Base-by-base conservation (phyloP, 2,329 filamentous ascomycete species). In the Plectosphaerella cucumerina region DNA sequence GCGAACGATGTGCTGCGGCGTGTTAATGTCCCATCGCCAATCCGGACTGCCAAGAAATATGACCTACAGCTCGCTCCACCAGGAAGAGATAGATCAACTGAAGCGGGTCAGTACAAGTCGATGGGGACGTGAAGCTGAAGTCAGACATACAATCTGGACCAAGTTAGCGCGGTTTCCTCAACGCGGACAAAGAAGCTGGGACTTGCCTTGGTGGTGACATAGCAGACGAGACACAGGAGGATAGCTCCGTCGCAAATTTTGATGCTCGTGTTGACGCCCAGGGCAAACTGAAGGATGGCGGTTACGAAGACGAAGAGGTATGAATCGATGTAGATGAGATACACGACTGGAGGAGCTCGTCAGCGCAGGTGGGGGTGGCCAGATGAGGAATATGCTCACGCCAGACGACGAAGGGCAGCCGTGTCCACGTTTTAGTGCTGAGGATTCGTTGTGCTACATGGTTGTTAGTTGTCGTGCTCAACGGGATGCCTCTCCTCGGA, bases 51-150 rank as follows among this genome's bases (percentile, higher is more conserved):
- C 26, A 31, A 31, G 26, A 31, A 11, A 31, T 31, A 20, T 12
- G 4, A 66, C 74, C 61, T 65, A 82, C 80, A 42, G 78, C 81
- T 65, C 82, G 83, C 61, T 86, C 84, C 1, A 84, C 81, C 3
- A 86, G 68, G 60, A 86, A 86, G 22, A 82, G 70, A 59, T 86
- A 86, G n/a, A 85, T 81, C 20, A 85, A 65, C 68, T 77, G 8
- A 21, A 18, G 22, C 47, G 20, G 50, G 12, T 44, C 35, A 45
- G 44, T 26, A 37, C 53, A 39, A 2, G 9, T 31, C 6, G 26
- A 31, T 31, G 9, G 12, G 8, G 8, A 31, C 12, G 9, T 31
- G 8, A 31, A 31, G 26, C 26, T 31, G 26, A 31, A 6, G 14
- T 22, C 20, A 37, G 5, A 58, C 65, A 45, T 47, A 70, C 65